Percentiles rank a stretch among this genome's conserved stretches.
These are phyloP conservation scores for Neonectria sp. DNA, from an alignment of 2,329 filamentous ascomycete species.

Conservation along the genomic window DNA sequence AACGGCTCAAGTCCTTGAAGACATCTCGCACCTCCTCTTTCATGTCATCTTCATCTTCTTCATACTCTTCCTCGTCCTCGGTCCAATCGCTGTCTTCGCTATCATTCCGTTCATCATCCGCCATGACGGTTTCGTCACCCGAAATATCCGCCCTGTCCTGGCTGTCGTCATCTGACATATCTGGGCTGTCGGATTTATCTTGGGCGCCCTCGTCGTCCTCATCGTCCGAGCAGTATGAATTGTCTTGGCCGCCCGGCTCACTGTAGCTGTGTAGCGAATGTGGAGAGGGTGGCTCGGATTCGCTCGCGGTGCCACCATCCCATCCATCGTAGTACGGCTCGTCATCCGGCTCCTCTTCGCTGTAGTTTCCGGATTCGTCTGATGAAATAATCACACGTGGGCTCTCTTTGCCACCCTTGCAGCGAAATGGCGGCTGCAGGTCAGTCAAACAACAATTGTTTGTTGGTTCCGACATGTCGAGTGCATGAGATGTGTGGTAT, in stretches of 20 bases:
- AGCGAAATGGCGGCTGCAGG: neutral
- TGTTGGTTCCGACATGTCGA: neutral
- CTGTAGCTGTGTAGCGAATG: too few species aligned
- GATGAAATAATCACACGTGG: neutral
- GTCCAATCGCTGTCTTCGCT: neutral
- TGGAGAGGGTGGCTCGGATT: too few species aligned
- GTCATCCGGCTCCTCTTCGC: neutral
- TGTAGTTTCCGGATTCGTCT: neutral
- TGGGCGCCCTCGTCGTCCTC: neutral
- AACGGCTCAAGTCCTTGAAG: neutral
- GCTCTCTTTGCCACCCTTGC: neutral
- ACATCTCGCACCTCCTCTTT: neutral
- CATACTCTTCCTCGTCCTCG: neutral
- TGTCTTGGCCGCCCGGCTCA: too few species aligned
- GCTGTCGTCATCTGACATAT: neutral
- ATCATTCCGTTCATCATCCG: neutral
- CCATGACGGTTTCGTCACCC: neutral
- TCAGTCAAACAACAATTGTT: neutral
- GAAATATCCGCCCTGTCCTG: too few species aligned
- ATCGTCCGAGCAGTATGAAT: neutral
- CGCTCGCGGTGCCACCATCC: neutral
- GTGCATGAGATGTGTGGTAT: neutral
- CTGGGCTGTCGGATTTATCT: neutral
- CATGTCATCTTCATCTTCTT: neutral
- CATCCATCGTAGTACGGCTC: neutral